A percentile compares a stretch with the other conserved stretches of the same genome.
Conservation (phyloP, 1,284 basidiomycete genomes). For the Cerioporus squamosus region DNA sequence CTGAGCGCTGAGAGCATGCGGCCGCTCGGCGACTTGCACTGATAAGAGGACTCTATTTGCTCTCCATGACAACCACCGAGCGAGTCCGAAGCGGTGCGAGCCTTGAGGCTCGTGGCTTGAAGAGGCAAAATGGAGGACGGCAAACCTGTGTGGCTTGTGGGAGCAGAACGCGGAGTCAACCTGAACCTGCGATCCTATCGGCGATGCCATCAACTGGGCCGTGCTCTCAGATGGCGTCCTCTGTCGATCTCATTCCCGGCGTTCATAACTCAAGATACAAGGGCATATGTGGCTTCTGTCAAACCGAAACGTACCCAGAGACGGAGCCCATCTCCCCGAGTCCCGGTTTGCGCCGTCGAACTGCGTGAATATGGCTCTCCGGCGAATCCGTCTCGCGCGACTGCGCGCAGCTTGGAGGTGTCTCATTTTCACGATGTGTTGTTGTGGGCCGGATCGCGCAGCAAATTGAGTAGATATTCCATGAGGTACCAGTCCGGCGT, state of each 20-base stretch:
- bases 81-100: background rate
- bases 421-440: background rate
- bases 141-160: conserved; percentile 5
- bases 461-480: background rate
- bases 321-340: conserved; percentile 3
- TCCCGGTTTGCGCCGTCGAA: background rate
- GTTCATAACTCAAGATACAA: background rate
- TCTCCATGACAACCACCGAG: conserved; percentile 4
- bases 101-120: conserved; percentile 10
- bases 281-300: conserved; percentile 12
- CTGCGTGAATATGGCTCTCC: too few relatives aligned
- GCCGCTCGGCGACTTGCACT: background rate
- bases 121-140: background rate
- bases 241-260: conserved; percentile 10
- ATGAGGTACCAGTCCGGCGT: background rate
- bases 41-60: background rate
- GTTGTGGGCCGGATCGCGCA: background rate
- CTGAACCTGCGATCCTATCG: background rate
- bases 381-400: background rate
- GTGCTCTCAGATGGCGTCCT: background rate
- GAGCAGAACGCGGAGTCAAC: background rate
- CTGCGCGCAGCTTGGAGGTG: background rate
- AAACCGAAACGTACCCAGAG: background rate
- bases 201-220: background rate
- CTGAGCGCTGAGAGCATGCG: background rate